Conservation (phyloP, 352 stramenopile species). For the Chrysophaeum taylorii region DNA sequence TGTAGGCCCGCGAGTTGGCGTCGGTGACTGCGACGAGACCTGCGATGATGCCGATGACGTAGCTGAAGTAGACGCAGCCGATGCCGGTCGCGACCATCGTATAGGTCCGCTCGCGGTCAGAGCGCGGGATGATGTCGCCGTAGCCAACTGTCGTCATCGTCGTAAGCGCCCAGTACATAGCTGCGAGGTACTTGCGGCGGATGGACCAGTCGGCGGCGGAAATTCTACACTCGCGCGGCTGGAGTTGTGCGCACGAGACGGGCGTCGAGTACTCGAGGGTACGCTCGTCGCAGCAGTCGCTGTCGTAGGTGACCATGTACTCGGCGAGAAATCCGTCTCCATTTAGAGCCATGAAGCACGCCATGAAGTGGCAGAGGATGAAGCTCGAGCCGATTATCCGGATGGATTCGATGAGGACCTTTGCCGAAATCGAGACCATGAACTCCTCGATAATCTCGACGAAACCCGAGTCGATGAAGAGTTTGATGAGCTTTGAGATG, state of each 20-base stretch:
- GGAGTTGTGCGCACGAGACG: no score
- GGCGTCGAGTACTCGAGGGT: no score
- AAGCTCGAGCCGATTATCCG: neutral
- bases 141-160: conserved; percentile 28
- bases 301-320: no score
- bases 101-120: conserved; percentile 12
- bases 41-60: conserved; percentile 55
- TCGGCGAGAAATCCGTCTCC: neutral
- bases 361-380: neutral
- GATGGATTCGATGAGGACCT: neutral
- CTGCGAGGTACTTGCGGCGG: conserved; percentile 45
- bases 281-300: no score
- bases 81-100: conserved; percentile 58
- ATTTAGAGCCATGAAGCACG: neutral
- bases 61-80: conserved; percentile 51
- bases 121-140: conserved; percentile 22
- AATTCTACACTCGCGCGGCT: no score
- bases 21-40: conserved; percentile 14
- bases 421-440: neutral
- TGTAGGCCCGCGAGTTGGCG: conserved; percentile 17
- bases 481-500: neutral
- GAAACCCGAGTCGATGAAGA: neutral
- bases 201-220: neutral
- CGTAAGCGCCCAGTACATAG: conserved; percentile 64
- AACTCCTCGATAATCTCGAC: neutral